phyloP scores from a whole-genome alignment of 495 filamentous ascomycete species.

The Penicillium mononematosum region DNA sequence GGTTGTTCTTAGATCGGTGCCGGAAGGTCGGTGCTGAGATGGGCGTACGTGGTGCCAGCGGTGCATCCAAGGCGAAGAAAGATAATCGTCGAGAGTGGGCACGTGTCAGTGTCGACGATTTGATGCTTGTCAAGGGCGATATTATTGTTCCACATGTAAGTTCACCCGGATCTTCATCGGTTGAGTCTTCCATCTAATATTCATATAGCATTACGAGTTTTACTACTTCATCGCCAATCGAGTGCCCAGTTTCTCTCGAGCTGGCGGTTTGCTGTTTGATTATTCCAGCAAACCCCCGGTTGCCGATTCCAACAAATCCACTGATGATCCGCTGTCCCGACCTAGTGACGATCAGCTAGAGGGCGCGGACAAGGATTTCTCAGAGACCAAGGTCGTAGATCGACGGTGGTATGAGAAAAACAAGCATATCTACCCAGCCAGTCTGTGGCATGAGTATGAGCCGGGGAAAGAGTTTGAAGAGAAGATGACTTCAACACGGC shows the following conservation, averaged over 20 bases:
- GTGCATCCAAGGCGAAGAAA: constrained; percentile 53
- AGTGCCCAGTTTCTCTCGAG: constrained; percentile 62
- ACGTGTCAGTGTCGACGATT: constrained; percentile 89
- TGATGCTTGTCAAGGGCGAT: constrained; percentile 89
- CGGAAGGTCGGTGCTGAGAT: constrained; percentile 85
- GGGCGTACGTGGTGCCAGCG: constrained; percentile 61
- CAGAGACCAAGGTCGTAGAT: constrained; percentile 92
- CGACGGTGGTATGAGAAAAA: constrained; percentile 94
- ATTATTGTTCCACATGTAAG: constrained; percentile 93
- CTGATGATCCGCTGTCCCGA: constrained; percentile 47
- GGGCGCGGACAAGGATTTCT: constrained; percentile 75
- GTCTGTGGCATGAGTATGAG: constrained; percentile 93
- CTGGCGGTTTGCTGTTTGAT: constrained; percentile 64
- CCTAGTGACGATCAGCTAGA: constrained; percentile 59
- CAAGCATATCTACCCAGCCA: constrained; percentile 97
- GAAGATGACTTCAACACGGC: constrained; percentile 60
- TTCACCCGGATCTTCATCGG: constrained; percentile 16
- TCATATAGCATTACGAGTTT: constrained; percentile 82
- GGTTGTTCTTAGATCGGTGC: constrained; percentile 88
- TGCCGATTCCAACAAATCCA: constrained; percentile 23
- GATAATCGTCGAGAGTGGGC: constrained; percentile 84
- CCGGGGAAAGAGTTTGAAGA: constrained; percentile 80
- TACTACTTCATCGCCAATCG: constrained; percentile 96
- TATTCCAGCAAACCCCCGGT: constrained; percentile 62
- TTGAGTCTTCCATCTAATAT: constrained; percentile 21